Conservation (phyloP, 2,329 filamentous ascomycete species). For the Lachnellula subtilissima region DNA sequence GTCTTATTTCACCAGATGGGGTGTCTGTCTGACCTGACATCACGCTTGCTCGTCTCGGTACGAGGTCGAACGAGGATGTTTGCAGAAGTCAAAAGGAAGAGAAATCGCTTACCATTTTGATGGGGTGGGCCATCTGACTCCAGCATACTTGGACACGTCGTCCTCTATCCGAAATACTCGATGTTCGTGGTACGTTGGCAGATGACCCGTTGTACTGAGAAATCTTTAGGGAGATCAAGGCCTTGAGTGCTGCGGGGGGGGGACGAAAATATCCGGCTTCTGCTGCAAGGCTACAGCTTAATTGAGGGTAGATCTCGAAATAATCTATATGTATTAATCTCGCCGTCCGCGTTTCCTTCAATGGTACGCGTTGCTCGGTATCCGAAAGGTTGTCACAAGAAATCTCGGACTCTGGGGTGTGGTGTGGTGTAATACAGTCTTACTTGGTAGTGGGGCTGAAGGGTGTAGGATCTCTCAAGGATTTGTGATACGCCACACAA, state of each 20-base stretch:
- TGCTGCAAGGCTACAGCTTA: neutral
- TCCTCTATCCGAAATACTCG: neutral
- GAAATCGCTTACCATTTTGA: constrained; percentile 24
- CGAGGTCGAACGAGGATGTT: neutral
- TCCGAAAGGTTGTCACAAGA: neutral
- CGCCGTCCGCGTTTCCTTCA: neutral
- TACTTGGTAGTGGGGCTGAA: neutral
- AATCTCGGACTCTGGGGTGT: neutral
- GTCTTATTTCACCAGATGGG: neutral
- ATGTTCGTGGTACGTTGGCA: neutral
- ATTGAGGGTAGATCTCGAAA: neutral
- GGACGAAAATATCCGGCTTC: neutral
- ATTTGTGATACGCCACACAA: too few relatives aligned
- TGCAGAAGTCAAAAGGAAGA: constrained; percentile 1
- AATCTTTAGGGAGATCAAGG: neutral
- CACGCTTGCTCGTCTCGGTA: constrained; percentile 14
- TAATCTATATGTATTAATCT: neutral
- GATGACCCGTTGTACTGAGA: neutral
- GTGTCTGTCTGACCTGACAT: constrained; percentile 1
- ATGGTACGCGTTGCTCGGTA: neutral
- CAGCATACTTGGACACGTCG: constrained; percentile 28
- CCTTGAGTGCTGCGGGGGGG: neutral
- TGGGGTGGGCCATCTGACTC: constrained; percentile 29
- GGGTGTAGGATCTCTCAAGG: neutral
- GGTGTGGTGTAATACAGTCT: neutral